Conservation (phyloP, 805 yeast genomes). For the Danielia reshetovae region DNA sequence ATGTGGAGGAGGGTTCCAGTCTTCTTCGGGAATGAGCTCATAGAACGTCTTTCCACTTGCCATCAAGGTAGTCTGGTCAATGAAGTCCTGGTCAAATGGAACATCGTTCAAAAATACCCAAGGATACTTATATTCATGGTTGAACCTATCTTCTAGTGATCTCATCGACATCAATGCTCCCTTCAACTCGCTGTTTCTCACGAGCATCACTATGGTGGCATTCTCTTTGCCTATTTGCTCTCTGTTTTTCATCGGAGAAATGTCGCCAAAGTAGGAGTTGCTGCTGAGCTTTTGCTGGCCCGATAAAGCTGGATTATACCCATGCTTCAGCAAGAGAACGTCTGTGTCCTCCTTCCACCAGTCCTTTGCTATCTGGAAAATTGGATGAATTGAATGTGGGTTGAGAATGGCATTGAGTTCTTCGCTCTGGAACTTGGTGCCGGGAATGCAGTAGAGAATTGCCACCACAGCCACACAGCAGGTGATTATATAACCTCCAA, state of each 20-base stretch:
- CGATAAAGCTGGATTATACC: conserved; percentile 11
- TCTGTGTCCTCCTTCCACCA: not conserved
- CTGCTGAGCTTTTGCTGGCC: conserved; percentile 15
- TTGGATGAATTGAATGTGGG: not conserved
- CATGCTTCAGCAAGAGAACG: conserved; percentile 3
- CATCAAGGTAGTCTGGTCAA: conserved; percentile 40
- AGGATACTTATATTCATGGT: conserved; percentile 36
- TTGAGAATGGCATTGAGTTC: conserved; percentile 1
- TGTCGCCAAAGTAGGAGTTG: conserved; percentile 14
- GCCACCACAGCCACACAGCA: not conserved
- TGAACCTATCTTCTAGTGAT: conserved; percentile 42
- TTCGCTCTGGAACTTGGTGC: not conserved
- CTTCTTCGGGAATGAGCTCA: conserved; percentile 36
- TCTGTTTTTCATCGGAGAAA: conserved; percentile 26
- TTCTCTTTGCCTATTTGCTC: conserved; percentile 55
- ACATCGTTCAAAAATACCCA: conserved; percentile 45
- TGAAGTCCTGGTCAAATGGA: conserved; percentile 39
- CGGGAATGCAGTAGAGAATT: not conserved
- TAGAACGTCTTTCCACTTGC: conserved; percentile 40
- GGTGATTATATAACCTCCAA: not conserved
- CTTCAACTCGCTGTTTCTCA: conserved; percentile 71
- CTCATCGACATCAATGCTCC: conserved; percentile 57
- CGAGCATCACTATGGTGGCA: conserved; percentile 86
- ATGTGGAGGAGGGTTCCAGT: conserved; percentile 39
- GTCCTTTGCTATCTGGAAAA: not conserved